phyloP scores from a whole-genome alignment of 2,329 filamentous ascomycete genomes.

The Nemania abortiva region DNA sequence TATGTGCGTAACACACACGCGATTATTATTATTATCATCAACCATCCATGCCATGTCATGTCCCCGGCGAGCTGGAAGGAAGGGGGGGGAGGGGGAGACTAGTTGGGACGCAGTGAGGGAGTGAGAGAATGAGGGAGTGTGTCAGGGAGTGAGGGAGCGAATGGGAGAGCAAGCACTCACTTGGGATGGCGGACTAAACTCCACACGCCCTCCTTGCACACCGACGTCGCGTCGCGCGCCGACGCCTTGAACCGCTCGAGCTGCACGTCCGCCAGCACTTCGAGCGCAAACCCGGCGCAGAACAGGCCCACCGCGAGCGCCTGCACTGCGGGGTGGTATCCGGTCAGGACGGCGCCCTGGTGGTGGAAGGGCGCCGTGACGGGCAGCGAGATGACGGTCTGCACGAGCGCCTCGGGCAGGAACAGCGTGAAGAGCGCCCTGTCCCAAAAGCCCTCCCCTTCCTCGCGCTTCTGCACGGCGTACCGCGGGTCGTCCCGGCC shows the following conservation, averaged over 20 bases:
- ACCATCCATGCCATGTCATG: too few species aligned
- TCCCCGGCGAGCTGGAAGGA: too few species aligned
- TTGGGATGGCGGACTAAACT: constrained; percentile 72
- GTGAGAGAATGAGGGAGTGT: not conserved
- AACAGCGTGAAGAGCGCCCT: constrained; percentile 66
- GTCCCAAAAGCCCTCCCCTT: constrained; percentile 65
- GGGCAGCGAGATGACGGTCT: constrained; percentile 68
- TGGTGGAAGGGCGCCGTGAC: constrained; percentile 68
- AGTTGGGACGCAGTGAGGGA: not conserved
- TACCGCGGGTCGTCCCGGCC: constrained; percentile 70
- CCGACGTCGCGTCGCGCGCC: constrained; percentile 54
- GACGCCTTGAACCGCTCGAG: constrained; percentile 62
- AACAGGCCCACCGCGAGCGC: constrained; percentile 66
- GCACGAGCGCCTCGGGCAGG: constrained; percentile 68
- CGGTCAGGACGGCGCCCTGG: constrained; percentile 52
- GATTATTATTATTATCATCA: too few species aligned
- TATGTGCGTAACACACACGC: too few species aligned
- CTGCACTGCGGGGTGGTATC: constrained; percentile 49
- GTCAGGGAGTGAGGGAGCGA: not conserved
- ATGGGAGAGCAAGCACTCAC: constrained; percentile 55
- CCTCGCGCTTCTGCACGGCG: constrained; percentile 61
- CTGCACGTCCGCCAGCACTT: constrained; percentile 68
- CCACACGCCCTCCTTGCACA: constrained; percentile 70
- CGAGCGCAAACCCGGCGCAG: constrained; percentile 66
- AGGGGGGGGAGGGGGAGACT: too few species aligned